Conservation (phyloP, 176 grass and related monocot species). For the Cymbopogon citratus region DNA sequence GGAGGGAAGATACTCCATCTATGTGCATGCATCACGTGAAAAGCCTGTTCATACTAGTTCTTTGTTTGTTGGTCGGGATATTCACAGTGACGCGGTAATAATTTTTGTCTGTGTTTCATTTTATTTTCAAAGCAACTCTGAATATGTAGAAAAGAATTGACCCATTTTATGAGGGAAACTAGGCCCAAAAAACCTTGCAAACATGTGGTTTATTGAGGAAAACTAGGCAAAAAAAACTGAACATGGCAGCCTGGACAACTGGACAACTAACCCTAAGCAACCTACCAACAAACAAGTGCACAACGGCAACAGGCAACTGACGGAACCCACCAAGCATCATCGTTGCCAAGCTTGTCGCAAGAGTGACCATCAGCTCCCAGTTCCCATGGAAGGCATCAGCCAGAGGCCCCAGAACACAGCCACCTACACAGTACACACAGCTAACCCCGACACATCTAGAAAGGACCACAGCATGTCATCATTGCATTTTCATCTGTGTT, state of each 20-base stretch:
- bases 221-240: neutral
- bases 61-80: slow-evolving; percentile 77
- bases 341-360: neutral
- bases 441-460: neutral
- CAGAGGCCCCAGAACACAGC: neutral
- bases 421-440: neutral
- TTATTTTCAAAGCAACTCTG: neutral
- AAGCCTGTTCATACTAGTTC: slow-evolving; percentile 82
- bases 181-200: neutral
- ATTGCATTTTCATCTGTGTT: slow-evolving; percentile 9
- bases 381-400: neutral
- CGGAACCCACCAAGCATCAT: neutral
- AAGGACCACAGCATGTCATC: neutral
- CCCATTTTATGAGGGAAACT: neutral
- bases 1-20: slow-evolving; percentile 87
- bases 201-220: neutral
- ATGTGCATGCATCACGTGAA: slow-evolving; percentile 82
- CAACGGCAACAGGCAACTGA: neutral
- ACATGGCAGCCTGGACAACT: neutral
- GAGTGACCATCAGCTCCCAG: neutral
- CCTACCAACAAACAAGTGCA: neutral
- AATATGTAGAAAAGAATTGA: neutral
- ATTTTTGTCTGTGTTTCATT: slow-evolving; percentile 11
- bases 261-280: neutral
- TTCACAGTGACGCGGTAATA: slow-evolving; percentile 79